These are phyloP conservation scores for Exobasidium rhododendri DNA, from an alignment of 1,284 basidiomycete genomes.

Conservation along the genomic window DNA sequence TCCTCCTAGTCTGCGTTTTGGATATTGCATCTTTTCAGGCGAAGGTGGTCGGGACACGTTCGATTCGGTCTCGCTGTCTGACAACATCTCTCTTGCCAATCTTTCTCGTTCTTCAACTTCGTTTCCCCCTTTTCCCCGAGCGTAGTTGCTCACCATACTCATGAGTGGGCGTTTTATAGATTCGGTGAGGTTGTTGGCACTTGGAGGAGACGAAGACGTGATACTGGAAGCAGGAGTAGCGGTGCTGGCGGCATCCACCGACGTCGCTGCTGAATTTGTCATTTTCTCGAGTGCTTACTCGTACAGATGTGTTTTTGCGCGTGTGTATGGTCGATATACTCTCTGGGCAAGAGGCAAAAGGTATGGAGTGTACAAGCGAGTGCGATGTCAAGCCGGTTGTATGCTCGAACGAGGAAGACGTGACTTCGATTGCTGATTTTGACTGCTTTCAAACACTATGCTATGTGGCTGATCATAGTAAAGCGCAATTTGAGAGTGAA, in stretches of 20 bases:
- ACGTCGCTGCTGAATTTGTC: not conserved
- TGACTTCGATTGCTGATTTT: too few species aligned
- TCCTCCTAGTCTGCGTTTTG: slow-evolving; percentile 43
- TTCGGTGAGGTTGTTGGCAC: not conserved
- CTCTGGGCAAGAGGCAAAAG: too few species aligned
- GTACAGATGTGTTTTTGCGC: too few species aligned
- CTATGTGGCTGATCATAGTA: too few species aligned
- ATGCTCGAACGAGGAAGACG: too few species aligned
- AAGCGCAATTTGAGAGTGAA: too few species aligned
- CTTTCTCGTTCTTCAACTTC: slow-evolving; percentile 34
- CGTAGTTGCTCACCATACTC: slow-evolving; percentile 3
- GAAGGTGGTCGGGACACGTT: slow-evolving; percentile 45
- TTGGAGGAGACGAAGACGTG: not conserved
- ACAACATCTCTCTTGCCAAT: slow-evolving; percentile 36
- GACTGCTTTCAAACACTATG: too few species aligned
- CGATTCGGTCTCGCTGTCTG: slow-evolving; percentile 45
- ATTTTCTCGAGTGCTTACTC: not conserved
- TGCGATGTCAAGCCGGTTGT: too few species aligned
- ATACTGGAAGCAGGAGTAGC: not conserved
- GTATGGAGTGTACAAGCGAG: too few species aligned
- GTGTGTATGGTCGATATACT: too few species aligned
- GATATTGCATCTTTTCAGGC: slow-evolving; percentile 36
- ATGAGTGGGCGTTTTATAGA: not conserved
- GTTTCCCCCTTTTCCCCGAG: not conserved
- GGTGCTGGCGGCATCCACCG: not conserved